Base-by-base conservation (phyloP, 2,329 filamentous ascomycete species). In the Aspergillus ustus region DNA sequence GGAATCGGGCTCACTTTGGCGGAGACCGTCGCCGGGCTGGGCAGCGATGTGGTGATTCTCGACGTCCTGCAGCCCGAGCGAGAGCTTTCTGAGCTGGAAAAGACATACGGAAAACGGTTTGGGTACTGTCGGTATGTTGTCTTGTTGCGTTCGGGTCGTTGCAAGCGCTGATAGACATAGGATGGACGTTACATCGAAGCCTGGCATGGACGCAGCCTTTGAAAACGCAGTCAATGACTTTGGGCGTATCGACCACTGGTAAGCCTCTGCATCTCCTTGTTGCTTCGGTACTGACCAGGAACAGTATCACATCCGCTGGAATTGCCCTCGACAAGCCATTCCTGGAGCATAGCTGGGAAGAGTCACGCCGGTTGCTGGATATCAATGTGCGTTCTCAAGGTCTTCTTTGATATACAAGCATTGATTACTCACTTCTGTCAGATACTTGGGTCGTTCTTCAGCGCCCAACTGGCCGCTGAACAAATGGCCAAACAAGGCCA, bases 221-320 rank as follows among this genome's bases (percentile, higher is more conserved):
- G 43, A 46, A 5, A 22, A 11, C 7, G 29, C 20, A 8, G 8
- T 34, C 7, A 20, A 20, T 1, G 40, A 56, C 1, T 29, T 56
- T 56, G 52, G 52, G 3, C 52, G 52, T 46, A 56, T 56, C 11
- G 52, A 56, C 13, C 31, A 56, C 15, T 45, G 37, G 52, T 56
- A 34, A 3, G n/a, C 43, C 43, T n/a, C 19, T 44, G 43, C 13
- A n/a, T n/a, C 11, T 2, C 2, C 7, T n/a, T 7, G 17, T 2
- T 44, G 13, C 4, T 50, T 29, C 4, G 15, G 15, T 13, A 9
- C 48, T 50, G 8, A 50, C 48, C 0, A 8, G 7, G 17, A 25
- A 9, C 20, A 56, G 52, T 17, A 34, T 56, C 28, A 56, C 52
- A 1, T 28, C 52, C 2, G 52, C 52, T 8, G 52, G 52, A 7